Conservation (phyloP, 371 early-diverging fungal genomes). For the Dichotomocladium elegans region DNA sequence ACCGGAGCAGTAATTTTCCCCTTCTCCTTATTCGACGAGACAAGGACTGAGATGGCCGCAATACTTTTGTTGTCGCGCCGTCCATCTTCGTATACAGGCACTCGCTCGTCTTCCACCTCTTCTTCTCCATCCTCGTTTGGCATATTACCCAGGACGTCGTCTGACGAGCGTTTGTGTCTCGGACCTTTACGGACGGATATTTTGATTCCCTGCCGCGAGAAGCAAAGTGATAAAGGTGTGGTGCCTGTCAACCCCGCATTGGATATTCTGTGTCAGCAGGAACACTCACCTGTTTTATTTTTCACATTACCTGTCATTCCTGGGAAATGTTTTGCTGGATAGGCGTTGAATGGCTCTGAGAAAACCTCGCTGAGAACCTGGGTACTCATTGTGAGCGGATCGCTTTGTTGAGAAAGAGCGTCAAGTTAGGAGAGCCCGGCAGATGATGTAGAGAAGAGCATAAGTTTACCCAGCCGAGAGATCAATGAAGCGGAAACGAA, state of each 20-base stretch:
- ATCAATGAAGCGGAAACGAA: conserved; percentile 39
- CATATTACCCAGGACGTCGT: neutral
- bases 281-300: neutral
- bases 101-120: neutral
- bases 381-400: conserved; percentile 27
- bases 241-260: too few species aligned
- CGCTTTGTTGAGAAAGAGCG: conserved; percentile 10
- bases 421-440: conserved; percentile 20
- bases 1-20: too few species aligned
- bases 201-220: conserved; percentile 68
- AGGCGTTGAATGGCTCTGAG: conserved; percentile 45
- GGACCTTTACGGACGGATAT: conserved; percentile 57
- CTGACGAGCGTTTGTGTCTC: conserved; percentile 6
- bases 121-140: neutral
- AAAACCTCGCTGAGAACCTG: conserved; percentile 22
- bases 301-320: conserved; percentile 63
- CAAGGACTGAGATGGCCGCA: neutral
- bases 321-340: conserved; percentile 58
- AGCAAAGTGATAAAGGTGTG: conserved; percentile 63
- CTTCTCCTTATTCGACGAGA: neutral
- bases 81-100: neutral
- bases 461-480: conserved; percentile 20
- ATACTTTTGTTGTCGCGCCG: neutral
- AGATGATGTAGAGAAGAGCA: conserved; percentile 6
- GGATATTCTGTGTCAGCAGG: neutral